Evolutionary conservation across 1,284 basidiomycete genomes (phyloP), one percentile per base, ranked within the genome.

Genomic region (Cerioporus squamosus): DNA sequence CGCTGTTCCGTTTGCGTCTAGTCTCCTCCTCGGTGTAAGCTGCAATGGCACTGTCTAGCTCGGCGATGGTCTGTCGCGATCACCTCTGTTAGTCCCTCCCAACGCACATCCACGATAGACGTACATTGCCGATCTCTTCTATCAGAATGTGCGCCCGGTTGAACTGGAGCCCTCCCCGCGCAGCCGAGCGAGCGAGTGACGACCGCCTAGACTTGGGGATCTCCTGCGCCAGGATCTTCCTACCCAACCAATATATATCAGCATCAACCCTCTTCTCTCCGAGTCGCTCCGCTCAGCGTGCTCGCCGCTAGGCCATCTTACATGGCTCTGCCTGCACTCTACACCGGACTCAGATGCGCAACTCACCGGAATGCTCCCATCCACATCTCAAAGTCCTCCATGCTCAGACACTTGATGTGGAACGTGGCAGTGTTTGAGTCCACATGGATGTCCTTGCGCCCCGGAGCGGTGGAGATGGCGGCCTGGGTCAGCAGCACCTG

Each of bases 371-470:
- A 83, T 33, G 87, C 85, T 29, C 75, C 61, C 80, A 90, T 90
- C 91, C 91, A 94, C 45, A 71, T 76, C 52, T 85, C 76, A 64
- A 92, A 94, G 67, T 94, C 92, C 8, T 85, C 83, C 18, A 74
- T 74, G 51, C 78, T 85, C 23, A 91, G 74, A 68, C 90, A 91
- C 71, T 89, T 90, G 60, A 91, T 82, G 71, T 93, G 91, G 69
- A 92, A 94, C 1, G 90, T 93, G 24, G 87, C 85, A 53, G 80
- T 86, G 64, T 79, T 83, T 1, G 89, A 86, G 68, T 94, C 92
- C 49, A 94, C 81, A 68, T 92, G 88, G 58, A 91, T 90, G 66
- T 93, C 87, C 69, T 82, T 87, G 57, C 87, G 82, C 5, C 86
- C 86, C 36, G 80, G 76, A 14, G 82, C 79, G 26, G 88, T 91